These are phyloP conservation scores for Melaleuca alternifolia DNA, from an alignment of 345 rosid genomes.

Conservation along the genomic window DNA sequence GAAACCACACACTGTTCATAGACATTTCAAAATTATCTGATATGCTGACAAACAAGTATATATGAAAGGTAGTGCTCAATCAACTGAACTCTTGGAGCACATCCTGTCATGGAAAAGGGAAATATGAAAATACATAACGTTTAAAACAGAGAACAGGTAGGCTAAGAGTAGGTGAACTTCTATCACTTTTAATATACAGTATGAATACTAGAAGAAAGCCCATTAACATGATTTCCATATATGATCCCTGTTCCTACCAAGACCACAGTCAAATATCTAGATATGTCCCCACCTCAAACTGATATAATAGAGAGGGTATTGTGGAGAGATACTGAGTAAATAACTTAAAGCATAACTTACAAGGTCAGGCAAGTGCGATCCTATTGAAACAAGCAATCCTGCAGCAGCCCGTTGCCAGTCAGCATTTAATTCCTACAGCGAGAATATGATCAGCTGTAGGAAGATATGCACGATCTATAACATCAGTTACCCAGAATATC, in stretches of 20 bases:
- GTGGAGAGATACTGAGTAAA: background rate
- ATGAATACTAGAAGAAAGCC: background rate
- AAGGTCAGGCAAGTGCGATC: conserved; percentile 86
- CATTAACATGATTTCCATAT: background rate
- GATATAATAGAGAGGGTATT: background rate
- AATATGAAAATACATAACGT: background rate
- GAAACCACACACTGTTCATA: background rate
- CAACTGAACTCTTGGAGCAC: background rate
- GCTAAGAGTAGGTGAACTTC: background rate
- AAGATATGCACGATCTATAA: background rate
- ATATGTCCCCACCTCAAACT: background rate
- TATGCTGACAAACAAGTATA: background rate
- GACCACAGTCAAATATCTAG: background rate
- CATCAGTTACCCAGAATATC: background rate
- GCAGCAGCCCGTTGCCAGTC: conserved; percentile 97
- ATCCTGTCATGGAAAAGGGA: background rate
- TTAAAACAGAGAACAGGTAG: background rate
- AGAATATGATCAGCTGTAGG: background rate
- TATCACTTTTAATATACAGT: background rate
- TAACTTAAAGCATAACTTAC: conserved; percentile 33
- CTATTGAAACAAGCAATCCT: conserved; percentile 80
- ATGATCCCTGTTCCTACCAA: background rate
- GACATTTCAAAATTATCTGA: background rate
- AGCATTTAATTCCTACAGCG: conserved; percentile 61
- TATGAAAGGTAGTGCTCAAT: background rate